Evolutionary conservation across 176 grass and related monocot species (phyloP).

Genomic region (Carex parvula): DNA sequence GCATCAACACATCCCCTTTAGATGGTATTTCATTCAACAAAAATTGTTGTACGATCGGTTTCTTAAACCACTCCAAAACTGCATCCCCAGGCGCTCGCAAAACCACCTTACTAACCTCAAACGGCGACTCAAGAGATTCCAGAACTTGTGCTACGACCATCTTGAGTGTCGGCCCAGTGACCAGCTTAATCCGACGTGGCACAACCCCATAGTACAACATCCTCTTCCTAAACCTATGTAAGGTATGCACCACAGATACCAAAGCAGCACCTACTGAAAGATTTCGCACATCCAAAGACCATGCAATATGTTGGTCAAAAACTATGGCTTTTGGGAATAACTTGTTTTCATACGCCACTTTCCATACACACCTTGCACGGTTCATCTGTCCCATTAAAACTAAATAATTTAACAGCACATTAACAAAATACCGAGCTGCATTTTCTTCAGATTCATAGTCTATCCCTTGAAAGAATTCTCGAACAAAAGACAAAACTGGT

Average conservation of each 20-base stretch:
- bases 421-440: constrained; percentile 71
- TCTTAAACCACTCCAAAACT: constrained; percentile 93
- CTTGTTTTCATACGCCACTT: constrained; percentile 93
- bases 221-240: constrained; percentile 91
- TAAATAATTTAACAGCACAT: constrained; percentile 88
- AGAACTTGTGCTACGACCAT: constrained; percentile 84
- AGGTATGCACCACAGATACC: constrained; percentile 62
- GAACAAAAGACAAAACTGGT: constrained; percentile 72
- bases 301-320: constrained; percentile 95
- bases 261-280: constrained; percentile 65
- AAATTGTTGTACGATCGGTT: constrained; percentile 95
- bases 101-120: constrained; percentile 90
- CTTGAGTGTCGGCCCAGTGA: constrained; percentile 78
- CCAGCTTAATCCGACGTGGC: constrained; percentile 78
- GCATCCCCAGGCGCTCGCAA: constrained; percentile 62
- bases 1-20: constrained; percentile 87
- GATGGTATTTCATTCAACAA: constrained; percentile 94
- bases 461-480: constrained; percentile 86
- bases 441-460: constrained; percentile 79
- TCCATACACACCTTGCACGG: constrained; percentile 85
- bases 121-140: constrained; percentile 64
- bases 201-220: constrained; percentile 95
- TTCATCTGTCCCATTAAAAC: constrained; percentile 99
- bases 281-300: constrained; percentile 81
- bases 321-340: constrained; percentile 93